These are phyloP conservation scores for Fagopyrum tataricum DNA, from an alignment of 148 eudicot genomes.

Conservation along the genomic window DNA sequence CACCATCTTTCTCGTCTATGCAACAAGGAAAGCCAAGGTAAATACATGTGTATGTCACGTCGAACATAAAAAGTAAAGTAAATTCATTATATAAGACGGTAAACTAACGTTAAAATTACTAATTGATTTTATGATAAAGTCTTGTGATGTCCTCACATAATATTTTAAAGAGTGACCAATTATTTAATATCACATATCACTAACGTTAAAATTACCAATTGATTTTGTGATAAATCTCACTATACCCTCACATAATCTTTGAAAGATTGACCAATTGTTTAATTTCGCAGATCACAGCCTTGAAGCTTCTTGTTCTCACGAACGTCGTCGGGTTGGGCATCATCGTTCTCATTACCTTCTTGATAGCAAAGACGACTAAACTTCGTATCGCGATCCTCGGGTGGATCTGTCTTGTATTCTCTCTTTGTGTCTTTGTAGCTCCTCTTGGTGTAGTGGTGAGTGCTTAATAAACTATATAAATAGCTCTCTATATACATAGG, in stretches of 20 bases:
- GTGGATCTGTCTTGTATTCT: slow-evolving; percentile 51
- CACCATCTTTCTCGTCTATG: slow-evolving; percentile 38
- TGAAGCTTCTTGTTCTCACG: slow-evolving; percentile 38
- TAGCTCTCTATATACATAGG: too few relatives aligned
- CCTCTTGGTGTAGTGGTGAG: slow-evolving; percentile 72
- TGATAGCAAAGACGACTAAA: slow-evolving; percentile 29
- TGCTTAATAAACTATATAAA: not conserved
- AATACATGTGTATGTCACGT: not conserved
- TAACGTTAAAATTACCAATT: too few relatives aligned
- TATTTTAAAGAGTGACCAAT: not conserved
- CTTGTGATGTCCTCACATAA: too few relatives aligned
- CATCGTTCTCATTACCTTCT: slow-evolving; percentile 32
- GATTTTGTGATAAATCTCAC: too few relatives aligned
- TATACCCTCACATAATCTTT: too few relatives aligned
- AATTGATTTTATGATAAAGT: too few relatives aligned
- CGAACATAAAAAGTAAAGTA: too few relatives aligned
- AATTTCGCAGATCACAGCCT: slow-evolving; percentile 29
- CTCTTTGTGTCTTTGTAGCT: slow-evolving; percentile 51
- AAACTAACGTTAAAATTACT: too few relatives aligned
- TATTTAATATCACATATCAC: slow-evolving; percentile 21
- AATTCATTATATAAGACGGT: too few relatives aligned
- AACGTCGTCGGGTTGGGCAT: slow-evolving; percentile 47
- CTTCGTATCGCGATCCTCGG: slow-evolving; percentile 46
- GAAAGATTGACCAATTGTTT: not conserved
- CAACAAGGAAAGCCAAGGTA: slow-evolving; percentile 44